Conservation (phyloP, 2,329 filamentous ascomycete genomes). For the Penicillium nordicum region DNA sequence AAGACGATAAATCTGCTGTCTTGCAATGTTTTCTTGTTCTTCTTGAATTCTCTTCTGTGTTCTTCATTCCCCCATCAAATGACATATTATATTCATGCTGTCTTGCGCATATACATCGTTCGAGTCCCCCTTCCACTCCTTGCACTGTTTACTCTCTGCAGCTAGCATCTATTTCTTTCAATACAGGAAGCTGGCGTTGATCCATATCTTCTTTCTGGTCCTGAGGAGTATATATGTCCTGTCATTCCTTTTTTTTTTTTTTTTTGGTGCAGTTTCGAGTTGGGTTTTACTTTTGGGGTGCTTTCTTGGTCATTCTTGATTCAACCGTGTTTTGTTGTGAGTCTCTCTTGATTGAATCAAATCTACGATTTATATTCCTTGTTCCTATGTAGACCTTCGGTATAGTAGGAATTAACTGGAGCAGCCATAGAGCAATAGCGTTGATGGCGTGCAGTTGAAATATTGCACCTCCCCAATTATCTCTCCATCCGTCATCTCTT, state of each 20-base stretch:
- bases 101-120: constrained; percentile 7
- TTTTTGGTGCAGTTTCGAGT: not conserved
- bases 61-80: not conserved
- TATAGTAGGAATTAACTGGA: no score
- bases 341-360: not conserved
- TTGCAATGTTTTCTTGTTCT: constrained; percentile 2
- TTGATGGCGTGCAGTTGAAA: not conserved
- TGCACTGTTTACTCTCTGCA: not conserved
- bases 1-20: constrained; percentile 8
- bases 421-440: not conserved
- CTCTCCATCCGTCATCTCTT: not conserved
- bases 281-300: not conserved
- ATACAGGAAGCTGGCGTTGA: constrained; percentile 27
- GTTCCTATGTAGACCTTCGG: not conserved
- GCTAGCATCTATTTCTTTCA: constrained; percentile 15
- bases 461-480: not conserved
- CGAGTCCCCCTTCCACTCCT: not conserved
- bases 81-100: not conserved
- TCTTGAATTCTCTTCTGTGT: not conserved
- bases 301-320: not conserved
- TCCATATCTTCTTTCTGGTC: constrained; percentile 10
- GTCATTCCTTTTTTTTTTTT: not conserved
- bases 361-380: not conserved
- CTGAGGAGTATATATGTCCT: not conserved
- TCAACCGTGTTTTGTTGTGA: not conserved